These are phyloP conservation scores for Aspergillus fijiensis DNA, from an alignment of 2,329 filamentous ascomycete genomes.

Conservation along the genomic window DNA sequence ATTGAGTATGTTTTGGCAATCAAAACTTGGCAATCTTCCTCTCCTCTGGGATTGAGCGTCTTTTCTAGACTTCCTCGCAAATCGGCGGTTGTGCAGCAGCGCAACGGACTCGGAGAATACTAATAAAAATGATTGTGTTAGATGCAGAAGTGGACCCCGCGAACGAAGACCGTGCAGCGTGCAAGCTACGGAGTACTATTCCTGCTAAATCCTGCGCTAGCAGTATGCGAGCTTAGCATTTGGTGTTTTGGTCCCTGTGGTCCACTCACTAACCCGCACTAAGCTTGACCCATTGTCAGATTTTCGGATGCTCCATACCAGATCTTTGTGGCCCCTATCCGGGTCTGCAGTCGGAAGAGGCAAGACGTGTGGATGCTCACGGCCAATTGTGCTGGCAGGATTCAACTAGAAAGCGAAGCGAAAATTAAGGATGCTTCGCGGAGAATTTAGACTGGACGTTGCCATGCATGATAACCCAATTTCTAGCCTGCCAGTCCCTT, in stretches of 20 bases:
- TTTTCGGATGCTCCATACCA: slow-evolving; percentile 1
- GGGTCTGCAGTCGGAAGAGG: neutral
- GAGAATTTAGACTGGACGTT: slow-evolving; percentile 2
- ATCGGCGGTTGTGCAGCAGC: neutral
- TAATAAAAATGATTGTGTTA: neutral
- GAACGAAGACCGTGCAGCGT: slow-evolving; percentile 2
- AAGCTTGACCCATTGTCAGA: neutral
- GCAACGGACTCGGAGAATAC: neutral
- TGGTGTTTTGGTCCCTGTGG: neutral
- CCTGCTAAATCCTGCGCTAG: slow-evolving; percentile 1
- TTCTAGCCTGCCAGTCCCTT: neutral
- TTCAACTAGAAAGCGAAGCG: neutral
- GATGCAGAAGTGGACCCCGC: neutral
- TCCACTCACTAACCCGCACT: neutral
- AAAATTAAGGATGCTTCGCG: neutral
- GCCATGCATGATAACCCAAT: slow-evolving; percentile 1
- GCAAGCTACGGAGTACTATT: neutral
- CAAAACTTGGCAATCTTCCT: neutral
- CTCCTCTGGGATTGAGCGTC: neutral
- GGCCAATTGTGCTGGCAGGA: neutral
- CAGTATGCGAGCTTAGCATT: neutral
- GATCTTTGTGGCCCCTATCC: slow-evolving; percentile 1
- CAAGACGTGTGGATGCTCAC: neutral
- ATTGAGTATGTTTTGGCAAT: too few relatives aligned
- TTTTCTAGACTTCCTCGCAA: neutral